Conservation (phyloP, 2,329 filamentous ascomycete species). For the Fusarium luffae region DNA sequence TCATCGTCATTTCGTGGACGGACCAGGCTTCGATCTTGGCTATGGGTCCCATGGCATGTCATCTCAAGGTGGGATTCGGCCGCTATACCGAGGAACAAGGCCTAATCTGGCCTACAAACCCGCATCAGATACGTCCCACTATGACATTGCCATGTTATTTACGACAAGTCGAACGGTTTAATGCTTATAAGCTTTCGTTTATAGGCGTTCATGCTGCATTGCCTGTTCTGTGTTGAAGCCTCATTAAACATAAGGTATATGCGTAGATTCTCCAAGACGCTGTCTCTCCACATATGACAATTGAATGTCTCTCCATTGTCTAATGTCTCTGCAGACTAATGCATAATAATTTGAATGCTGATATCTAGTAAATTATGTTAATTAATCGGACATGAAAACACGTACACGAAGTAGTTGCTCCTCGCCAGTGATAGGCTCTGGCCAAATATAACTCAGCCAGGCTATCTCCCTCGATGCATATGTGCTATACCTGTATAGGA, state of each 20-base stretch:
- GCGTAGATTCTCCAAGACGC: background rate
- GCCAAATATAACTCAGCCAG: constrained; percentile 5
- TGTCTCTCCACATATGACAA: constrained; percentile 1
- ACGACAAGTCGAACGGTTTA: background rate
- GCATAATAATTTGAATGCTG: constrained; percentile 20
- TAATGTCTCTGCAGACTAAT: constrained; percentile 12
- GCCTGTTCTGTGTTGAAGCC: background rate
- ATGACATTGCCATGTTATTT: constrained; percentile 18
- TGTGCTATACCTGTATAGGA: constrained; percentile 6
- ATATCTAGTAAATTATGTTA: constrained; percentile 1
- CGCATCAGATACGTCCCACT: constrained; percentile 4
- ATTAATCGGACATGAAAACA: constrained; percentile 11
- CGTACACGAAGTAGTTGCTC: background rate
- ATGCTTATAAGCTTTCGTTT: background rate
- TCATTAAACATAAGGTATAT: background rate
- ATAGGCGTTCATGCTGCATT: background rate
- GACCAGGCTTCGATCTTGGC: constrained; percentile 5
- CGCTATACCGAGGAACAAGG: constrained; percentile 19
- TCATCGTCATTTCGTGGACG: constrained; percentile 37
- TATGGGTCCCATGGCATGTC: constrained; percentile 15
- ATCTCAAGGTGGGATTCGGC: constrained; percentile 31
- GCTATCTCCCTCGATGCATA: constrained; percentile 13
- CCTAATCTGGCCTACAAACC: constrained; percentile 14
- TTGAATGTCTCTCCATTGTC: constrained; percentile 5
- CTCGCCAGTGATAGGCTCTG: constrained; percentile 12